Base-by-base conservation (phyloP, 441 rosid genomes). In the Sinapis alba region DNA sequence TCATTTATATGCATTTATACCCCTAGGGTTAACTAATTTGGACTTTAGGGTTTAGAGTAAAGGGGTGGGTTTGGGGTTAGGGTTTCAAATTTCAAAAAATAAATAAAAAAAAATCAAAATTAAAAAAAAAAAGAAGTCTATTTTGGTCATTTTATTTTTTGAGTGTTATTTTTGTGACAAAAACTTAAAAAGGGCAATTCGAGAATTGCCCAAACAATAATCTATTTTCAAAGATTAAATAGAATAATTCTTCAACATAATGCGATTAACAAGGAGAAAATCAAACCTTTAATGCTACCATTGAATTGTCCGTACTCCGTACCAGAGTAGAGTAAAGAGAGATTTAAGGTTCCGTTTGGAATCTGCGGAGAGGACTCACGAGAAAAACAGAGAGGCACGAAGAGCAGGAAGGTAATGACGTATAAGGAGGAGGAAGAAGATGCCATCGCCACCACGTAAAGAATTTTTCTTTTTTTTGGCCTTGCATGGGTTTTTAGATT, bases 271-370 rank as follows among this genome's bases (percentile, higher is more conserved):
- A 10, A 50, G 53, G n/a, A 47, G 1, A 45, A 59, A 61, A 61
- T 28, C 50, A 19, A 43, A 73, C 69, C 65, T 69, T 76, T 56
- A 6, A 28, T 79, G 78, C 83, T 82, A 10, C 27, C 23, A 54
- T 20, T 54, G 59, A 86, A 84, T 0, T 63, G 27, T 0, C 94
- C 94, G 43, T 90, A 90, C 91, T 90, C n/a, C n/a, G n/a, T n/a
- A n/a, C n/a, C n/a, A n/a, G n/a, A n/a, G n/a, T n/a, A 90, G 5
- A 87, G 63, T 6, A 89, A 76, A 6, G 78, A 80, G 15, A 90
- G 81, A 69, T 82, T 71, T 28, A 90, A 5, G 20, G 81, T 69
- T 45, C 88, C 91, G 30, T 60, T 51, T 51, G 70, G 70, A 38
- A 63, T 56, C 45, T 50, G 74, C 24, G 58, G 9, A 50, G 59